Conservation (phyloP, 441 rosid genomes). For the Daphne laureola region DNA sequence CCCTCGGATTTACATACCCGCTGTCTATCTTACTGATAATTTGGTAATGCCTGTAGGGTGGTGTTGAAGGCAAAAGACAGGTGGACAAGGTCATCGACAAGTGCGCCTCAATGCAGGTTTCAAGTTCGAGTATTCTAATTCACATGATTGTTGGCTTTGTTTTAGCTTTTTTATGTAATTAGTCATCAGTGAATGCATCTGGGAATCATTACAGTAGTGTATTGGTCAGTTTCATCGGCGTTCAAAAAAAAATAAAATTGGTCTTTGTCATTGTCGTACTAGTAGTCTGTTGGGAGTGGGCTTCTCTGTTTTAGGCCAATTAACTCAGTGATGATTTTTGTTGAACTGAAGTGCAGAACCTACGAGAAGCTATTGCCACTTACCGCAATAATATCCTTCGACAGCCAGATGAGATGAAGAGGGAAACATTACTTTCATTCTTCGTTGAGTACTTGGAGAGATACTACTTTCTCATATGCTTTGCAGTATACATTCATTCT, state of each 20-base stretch:
- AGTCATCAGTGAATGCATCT: not conserved
- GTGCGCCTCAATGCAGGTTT: slow-evolving; percentile 99
- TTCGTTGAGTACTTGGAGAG: slow-evolving; percentile 98
- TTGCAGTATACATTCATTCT: slow-evolving; percentile 93
- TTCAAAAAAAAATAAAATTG: too few relatives aligned
- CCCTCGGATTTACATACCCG: slow-evolving; percentile 16
- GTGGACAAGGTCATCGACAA: slow-evolving; percentile 98
- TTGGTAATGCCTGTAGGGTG: slow-evolving; percentile 57
- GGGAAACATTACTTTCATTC: slow-evolving; percentile 92
- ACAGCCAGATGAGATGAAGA: slow-evolving; percentile 99
- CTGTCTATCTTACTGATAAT: slow-evolving; percentile 21
- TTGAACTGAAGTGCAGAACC: slow-evolving; percentile 55
- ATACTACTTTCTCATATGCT: slow-evolving; percentile 97
- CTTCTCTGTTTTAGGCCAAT: slow-evolving; percentile 10
- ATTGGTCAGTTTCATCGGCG: too few relatives aligned
- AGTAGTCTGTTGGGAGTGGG: slow-evolving; percentile 11
- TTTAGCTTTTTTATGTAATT: not conserved
- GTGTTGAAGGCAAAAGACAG: slow-evolving; percentile 97
- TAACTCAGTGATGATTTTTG: slow-evolving; percentile 16
- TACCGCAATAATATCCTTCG: slow-evolving; percentile 91
- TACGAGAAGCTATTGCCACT: slow-evolving; percentile 93
- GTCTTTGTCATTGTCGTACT: slow-evolving; percentile 7
- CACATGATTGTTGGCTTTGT: not conserved
- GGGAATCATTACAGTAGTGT: not conserved
- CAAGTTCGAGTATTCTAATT: slow-evolving; percentile 13